Evolutionary conservation across 192 early-diverging fungal species (phyloP), one percentile per base, ranked within the genome.

Genomic region (Coemansia sp.): DNA sequence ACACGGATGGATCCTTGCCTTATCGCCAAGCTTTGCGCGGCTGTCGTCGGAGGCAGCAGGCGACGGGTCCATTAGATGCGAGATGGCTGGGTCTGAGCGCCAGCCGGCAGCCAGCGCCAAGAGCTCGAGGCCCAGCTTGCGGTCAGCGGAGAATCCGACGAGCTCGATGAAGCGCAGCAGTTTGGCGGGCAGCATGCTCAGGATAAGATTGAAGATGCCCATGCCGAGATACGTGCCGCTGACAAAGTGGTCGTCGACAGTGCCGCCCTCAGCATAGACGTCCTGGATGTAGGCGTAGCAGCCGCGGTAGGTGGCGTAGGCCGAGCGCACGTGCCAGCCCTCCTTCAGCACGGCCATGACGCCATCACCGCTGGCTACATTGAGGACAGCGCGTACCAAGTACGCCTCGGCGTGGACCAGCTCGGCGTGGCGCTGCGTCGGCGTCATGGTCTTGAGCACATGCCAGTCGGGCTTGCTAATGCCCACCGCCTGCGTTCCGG

Each of bases 71-170:
- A 81, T 62, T 23, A 81, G 64, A 12, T 17, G 11, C 2, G 66
- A 32, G 5, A 71, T 72, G 12, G 21, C 41, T 8, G 69, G 32
- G 27, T 76, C 64, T 0, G 74, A 8, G 44, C 85, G 84, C 91
- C 91, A 96, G 19, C 88, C 89, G 27, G 89, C 90, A 19, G 90
- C 89, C 14, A 91, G 75, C 44, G 86, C 87, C 19, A 94, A 85
- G 41, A 91, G 73, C 60, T 86, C 87, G 32, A 96, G 85, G 17
- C 89, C 95, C 65, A 89, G 87, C 12, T 83, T 83, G 19, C 94
- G 86, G 73, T 96, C 88, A 1, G 89, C 90, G 10, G 86, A 74
- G 72, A 94, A 96, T 0, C 95, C 95, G 17, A 95, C 90, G 31
- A 95, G 76, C 69, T 96, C 92, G 29, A 94, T 86, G 23, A 96